Percentiles rank a stretch among this genome's conserved stretches.
phyloP scores from a whole-genome alignment of 1,284 basidiomycete species.

The Lentinus polychrous region DNA sequence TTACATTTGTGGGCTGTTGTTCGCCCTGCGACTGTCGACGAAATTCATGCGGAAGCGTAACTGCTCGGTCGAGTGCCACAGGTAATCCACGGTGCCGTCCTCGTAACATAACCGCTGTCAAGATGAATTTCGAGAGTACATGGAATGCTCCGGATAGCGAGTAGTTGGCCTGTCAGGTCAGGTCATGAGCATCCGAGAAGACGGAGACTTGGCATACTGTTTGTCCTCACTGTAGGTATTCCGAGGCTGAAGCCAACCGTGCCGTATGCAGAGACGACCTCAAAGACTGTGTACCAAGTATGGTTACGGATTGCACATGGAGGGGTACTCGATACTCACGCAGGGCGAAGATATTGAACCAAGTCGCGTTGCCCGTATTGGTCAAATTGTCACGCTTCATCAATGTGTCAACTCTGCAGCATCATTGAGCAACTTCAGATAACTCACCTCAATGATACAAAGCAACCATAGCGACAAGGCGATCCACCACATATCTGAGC shows the following conservation, averaged over 20 bases:
- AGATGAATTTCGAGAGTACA: constrained; percentile 81
- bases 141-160: constrained; percentile 77
- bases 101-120: constrained; percentile 86
- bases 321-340: constrained; percentile 31
- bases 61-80: constrained; percentile 84
- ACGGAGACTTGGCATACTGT: background rate
- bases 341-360: constrained; percentile 79
- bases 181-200: background rate
- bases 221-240: constrained; percentile 44
- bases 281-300: constrained; percentile 53
- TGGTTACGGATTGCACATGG: background rate
- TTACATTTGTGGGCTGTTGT: constrained; percentile 32
- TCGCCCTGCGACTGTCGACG: constrained; percentile 8
- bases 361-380: constrained; percentile 20
- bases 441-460: constrained; percentile 75
- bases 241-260: constrained; percentile 82
- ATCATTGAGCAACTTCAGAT: background rate
- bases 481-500: constrained; percentile 85
- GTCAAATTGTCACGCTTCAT: constrained; percentile 28
- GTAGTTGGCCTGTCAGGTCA: constrained; percentile 52
- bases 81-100: constrained; percentile 88
- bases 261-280: constrained; percentile 90
- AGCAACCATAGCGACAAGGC: constrained; percentile 72
- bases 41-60: constrained; percentile 63
- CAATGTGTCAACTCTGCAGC: constrained; percentile 31